Percentiles rank a stretch among this genome's conserved stretches.
Evolutionary conservation across 495 filamentous ascomycete species (phyloP).

Genomic region (Polyplosphaeria fusca): DNA sequence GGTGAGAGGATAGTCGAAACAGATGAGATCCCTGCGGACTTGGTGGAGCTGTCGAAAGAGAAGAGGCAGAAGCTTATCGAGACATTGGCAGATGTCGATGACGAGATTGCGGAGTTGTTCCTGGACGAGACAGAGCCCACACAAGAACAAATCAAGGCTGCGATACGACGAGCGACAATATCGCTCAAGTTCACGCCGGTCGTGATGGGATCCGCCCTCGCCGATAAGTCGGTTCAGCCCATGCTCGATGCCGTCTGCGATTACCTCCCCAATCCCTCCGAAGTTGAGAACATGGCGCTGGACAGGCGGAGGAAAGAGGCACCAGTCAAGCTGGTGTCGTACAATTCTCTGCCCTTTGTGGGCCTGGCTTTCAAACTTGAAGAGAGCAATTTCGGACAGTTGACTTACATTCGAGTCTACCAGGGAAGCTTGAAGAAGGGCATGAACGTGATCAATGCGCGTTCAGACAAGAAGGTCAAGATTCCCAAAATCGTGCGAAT

Average conservation of each 20-base stretch:
- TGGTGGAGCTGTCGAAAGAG: conserved; percentile 71
- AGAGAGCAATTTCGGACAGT: conserved; percentile 96
- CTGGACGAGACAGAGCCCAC: conserved; percentile 79
- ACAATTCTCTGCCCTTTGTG: conserved; percentile 89
- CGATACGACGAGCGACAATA: conserved; percentile 86
- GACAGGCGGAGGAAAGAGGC: conserved; percentile 75
- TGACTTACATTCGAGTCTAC: conserved; percentile 98
- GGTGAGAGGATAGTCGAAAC: conserved; percentile 70
- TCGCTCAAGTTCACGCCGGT: conserved; percentile 89
- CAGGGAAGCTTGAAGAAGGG: conserved; percentile 89
- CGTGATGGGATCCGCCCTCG: conserved; percentile 91
- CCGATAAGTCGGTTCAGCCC: conserved; percentile 92
- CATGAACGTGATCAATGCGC: conserved; percentile 86
- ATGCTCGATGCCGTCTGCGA: conserved; percentile 97
- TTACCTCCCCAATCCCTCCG: conserved; percentile 87
- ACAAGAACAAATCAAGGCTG: conserved; percentile 76
- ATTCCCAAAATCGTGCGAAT: conserved; percentile 97
- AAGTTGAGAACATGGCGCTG: conserved; percentile 87
- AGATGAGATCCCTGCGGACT: conserved; percentile 75
- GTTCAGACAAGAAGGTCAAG: conserved; percentile 92
- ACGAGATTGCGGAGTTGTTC: conserved; percentile 96
- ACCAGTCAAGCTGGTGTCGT: conserved; percentile 81
- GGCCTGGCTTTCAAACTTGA: conserved; percentile 98
- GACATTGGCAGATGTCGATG: conserved; percentile 94
- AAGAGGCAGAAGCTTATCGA: conserved; percentile 83